Conservation (phyloP, 257 asterid species). For the Solanum clarkiae region DNA sequence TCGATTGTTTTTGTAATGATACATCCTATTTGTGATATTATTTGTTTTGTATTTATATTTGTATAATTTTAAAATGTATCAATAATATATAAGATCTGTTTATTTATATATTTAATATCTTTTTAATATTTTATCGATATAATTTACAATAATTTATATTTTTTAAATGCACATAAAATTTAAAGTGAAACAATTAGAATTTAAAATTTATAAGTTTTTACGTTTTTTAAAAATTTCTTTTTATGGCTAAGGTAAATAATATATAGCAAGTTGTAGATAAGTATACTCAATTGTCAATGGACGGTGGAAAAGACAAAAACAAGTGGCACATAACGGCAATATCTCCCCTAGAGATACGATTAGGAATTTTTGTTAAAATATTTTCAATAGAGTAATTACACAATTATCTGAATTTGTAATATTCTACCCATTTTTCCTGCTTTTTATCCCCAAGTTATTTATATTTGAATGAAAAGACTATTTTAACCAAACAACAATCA, state of each 20-base stretch:
- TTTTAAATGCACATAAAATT: background rate
- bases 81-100: no score
- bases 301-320: background rate
- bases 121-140: no score
- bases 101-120: no score
- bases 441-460: background rate
- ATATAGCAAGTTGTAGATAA: background rate
- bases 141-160: background rate
- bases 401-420: no score
- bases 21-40: no score
- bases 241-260: background rate
- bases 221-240: background rate
- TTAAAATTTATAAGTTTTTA: background rate
- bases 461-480: no score
- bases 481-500: background rate
- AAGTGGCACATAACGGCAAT: background rate
- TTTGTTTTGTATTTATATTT: no score
- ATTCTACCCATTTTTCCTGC: background rate
- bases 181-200: fast-evolving
- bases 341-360: background rate
- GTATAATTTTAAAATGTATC: no score
- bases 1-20: background rate
- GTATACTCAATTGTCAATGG: background rate
- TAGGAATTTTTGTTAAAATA: background rate
- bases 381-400: background rate